Conservation (phyloP, 352 stramenopile genomes). For the Pythium pyrilobum region DNA sequence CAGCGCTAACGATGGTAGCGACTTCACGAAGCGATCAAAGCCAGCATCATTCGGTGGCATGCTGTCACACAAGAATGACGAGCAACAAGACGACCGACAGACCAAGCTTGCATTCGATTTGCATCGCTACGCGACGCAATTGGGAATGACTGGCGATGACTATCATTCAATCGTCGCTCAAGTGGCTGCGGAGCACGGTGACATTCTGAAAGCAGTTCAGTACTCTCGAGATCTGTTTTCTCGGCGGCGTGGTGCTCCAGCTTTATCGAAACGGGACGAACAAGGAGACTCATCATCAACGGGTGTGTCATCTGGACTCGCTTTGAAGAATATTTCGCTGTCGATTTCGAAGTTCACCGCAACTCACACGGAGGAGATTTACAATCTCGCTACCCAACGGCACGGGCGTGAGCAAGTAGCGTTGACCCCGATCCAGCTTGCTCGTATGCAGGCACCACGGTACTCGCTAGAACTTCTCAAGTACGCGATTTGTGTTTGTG, state of each 20-base stretch:
- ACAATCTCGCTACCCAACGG: conserved; percentile 18
- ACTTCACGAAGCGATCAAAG: conserved; percentile 10
- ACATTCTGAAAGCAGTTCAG: conserved; percentile 41
- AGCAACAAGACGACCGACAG: conserved; percentile 33
- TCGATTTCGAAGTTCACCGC: conserved; percentile 57
- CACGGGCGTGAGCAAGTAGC: conserved; percentile 6
- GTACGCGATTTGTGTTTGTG: conserved; percentile 61
- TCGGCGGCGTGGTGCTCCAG: conserved; percentile 4
- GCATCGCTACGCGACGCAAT: conserved; percentile 38
- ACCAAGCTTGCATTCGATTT: conserved; percentile 39
- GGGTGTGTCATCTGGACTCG: conserved; percentile 18
- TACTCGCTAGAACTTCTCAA: conserved; percentile 55
- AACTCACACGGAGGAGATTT: conserved; percentile 48
- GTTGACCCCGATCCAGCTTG: conserved; percentile 23
- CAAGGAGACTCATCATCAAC: background rate
- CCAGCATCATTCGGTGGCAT: background rate
- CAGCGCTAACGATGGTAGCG: background rate
- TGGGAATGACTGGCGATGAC: conserved; percentile 32
- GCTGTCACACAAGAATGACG: background rate
- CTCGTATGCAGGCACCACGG: conserved; percentile 41
- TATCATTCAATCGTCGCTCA: conserved; percentile 39
- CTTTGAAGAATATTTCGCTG: conserved; percentile 49
- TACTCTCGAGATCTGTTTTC: conserved; percentile 58
- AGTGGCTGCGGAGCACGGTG: conserved; percentile 33
- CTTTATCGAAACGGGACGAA: background rate